phyloP scores from a whole-genome alignment of 1,284 basidiomycete genomes.

The Heterobasidion parviporum region DNA sequence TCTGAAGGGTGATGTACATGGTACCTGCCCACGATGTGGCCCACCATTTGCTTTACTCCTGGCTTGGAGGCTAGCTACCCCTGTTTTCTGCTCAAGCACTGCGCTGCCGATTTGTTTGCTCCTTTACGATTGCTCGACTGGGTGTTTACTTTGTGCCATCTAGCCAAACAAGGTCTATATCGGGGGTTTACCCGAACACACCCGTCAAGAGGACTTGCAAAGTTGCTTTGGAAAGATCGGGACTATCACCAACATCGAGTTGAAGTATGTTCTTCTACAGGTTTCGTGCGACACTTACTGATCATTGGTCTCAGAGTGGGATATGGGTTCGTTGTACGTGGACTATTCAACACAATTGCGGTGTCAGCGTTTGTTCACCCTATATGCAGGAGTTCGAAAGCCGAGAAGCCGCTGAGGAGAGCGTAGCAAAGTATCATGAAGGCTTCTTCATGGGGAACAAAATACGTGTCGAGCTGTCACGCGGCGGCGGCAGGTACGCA shows the following conservation, averaged over 20 bases:
- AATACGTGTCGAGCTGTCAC: constrained; percentile 77
- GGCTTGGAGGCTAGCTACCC: constrained; percentile 11
- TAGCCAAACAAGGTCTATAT: constrained; percentile 87
- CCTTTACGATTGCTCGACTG: constrained; percentile 41
- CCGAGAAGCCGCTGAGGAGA: constrained; percentile 73
- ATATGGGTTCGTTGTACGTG: constrained; percentile 77
- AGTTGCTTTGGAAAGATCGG: constrained; percentile 81
- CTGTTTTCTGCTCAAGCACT: constrained; percentile 8
- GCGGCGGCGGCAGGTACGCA: constrained; percentile 71
- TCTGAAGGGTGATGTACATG: constrained; percentile 12
- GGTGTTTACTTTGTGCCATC: constrained; percentile 61
- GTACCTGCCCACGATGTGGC: constrained; percentile 9
- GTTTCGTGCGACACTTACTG: constrained; percentile 6
- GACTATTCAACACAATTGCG: neutral
- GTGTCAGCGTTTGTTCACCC: constrained; percentile 1
- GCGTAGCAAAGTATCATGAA: constrained; percentile 78
- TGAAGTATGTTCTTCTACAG: constrained; percentile 54
- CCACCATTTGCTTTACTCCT: constrained; percentile 10
- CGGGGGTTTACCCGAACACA: constrained; percentile 78
- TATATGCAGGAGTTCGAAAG: constrained; percentile 66
- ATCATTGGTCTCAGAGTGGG: constrained; percentile 45
- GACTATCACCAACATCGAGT: constrained; percentile 64
- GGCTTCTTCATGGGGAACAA: constrained; percentile 85
- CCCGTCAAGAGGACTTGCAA: constrained; percentile 72
- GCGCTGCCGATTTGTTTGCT: constrained; percentile 21